These are phyloP conservation scores for Ampelomyces quisqualis DNA, from an alignment of 2,329 filamentous ascomycete species.

Conservation along the genomic window DNA sequence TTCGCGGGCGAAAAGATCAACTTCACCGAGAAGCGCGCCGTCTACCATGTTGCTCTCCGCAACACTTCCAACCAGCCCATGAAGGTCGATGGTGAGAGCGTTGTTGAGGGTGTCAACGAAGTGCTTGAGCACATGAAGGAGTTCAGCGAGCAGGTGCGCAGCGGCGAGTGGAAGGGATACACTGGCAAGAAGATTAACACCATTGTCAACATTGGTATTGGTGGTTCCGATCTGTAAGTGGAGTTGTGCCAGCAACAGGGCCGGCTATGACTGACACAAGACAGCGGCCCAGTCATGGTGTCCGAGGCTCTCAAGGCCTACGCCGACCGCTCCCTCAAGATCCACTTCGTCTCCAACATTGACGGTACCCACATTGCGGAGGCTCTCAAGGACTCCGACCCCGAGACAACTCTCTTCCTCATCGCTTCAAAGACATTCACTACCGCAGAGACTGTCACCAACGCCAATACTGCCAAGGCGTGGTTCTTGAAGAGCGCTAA, in stretches of 20 bases:
- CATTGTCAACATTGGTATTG: conserved; percentile 97
- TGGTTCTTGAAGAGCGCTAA: conserved; percentile 92
- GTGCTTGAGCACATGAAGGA: conserved; percentile 98
- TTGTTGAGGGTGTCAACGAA: conserved; percentile 89
- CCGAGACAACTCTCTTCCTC: conserved; percentile 98
- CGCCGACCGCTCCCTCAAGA: conserved; percentile 77
- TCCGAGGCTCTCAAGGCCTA: conserved; percentile 97
- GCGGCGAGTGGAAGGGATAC: conserved; percentile 94
- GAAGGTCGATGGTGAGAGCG: conserved; percentile 86
- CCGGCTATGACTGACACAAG: conserved; percentile 25
- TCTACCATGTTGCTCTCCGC: conserved; percentile 91
- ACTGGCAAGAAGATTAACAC: conserved; percentile 96
- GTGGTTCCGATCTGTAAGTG: conserved; percentile 93
- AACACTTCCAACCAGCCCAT: conserved; percentile 81
- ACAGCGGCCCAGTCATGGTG: conserved; percentile 94
- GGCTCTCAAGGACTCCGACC: conserved; percentile 82
- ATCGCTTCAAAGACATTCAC: conserved; percentile 99
- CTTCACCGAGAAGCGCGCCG: conserved; percentile 94
- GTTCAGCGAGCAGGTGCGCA: conserved; percentile 92
- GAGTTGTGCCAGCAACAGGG: neutral
- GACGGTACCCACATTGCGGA: conserved; percentile 98
- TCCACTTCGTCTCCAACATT: conserved; percentile 99
- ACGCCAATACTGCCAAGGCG: conserved; percentile 92
- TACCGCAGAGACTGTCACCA: conserved; percentile 94
- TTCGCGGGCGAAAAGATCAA: conserved; percentile 98